Base-by-base conservation (phyloP, 768 basidiomycete species). In the Trametes punicea region DNA sequence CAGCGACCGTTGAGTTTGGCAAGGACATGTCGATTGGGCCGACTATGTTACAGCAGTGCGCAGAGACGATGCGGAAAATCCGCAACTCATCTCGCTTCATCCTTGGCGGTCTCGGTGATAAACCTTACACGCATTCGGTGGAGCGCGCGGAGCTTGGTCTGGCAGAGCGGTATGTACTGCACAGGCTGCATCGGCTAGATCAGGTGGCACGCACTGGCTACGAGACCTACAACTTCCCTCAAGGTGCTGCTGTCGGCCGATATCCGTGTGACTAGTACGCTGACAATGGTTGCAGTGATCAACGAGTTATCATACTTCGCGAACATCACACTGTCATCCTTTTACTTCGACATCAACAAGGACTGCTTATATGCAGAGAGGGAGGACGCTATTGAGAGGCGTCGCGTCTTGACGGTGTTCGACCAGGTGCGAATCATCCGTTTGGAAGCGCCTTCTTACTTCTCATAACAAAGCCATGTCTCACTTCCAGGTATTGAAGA, bases 301-400 rank as follows among this genome's bases (percentile, higher is more conserved):
- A 83, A 76, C 51, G 75, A 88, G 8, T 69, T 96, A 11, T 81
- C 79, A 34, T 82, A 86, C 60, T 98, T 97, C 61, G 81, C 85
- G 26, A 93, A 92, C 64, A 78, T 84, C 56, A 90, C 88, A 0
- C 77, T 98, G 20, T 98, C 96, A 0, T 87, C 93, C 0, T 73
- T 96, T 29, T 98, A 98, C 71, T 91, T 98, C 60, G 93, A 95
- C 65, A 84, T 90, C 46, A 90, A 84, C 30, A 97, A 97, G 69
- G 96, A 98, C 69, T 79, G 80, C 41, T 73, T 99, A 9, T 98
- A 99, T 65, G 90, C 91, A 30, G 79, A 90, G 63, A 66, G 73
- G 8, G 51, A 71, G 2, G 63, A 75, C 20, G 80, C 80, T 56
- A 62, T 69, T 2, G 76, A 82, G 38, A 83, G 96, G 13, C 76